Conservation (phyloP, 2,329 filamentous ascomycete genomes). For the Apiospora aurea region DNA sequence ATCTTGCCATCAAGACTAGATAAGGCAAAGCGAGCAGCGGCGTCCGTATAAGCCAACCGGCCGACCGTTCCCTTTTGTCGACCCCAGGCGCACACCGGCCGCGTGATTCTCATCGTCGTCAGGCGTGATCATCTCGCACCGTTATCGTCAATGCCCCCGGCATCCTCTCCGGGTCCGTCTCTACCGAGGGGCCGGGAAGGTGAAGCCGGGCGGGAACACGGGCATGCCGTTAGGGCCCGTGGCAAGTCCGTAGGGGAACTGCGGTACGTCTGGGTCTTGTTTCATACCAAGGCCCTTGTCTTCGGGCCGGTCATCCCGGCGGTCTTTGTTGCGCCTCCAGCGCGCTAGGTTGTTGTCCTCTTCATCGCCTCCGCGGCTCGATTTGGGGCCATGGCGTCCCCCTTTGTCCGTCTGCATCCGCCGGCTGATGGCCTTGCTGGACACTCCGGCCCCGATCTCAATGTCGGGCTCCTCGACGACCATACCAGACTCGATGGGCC, state of each 20-base stretch:
- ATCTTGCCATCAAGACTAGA: not conserved
- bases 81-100: not conserved
- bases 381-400: slow-evolving; percentile 70
- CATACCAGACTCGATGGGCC: slow-evolving; percentile 79
- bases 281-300: slow-evolving; percentile 34
- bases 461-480: slow-evolving; percentile 98
- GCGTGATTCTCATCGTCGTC: not conserved
- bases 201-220: slow-evolving; percentile 55
- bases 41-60: not conserved
- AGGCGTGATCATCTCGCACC: not conserved
- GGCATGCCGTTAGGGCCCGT: slow-evolving; percentile 58
- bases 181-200: slow-evolving; percentile 45
- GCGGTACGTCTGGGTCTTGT: slow-evolving; percentile 42
- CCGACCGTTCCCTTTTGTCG: not conserved
- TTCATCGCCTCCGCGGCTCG: slow-evolving; percentile 51
- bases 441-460: slow-evolving; percentile 96
- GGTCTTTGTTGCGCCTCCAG: slow-evolving; percentile 40
- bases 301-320: slow-evolving; percentile 33
- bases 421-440: slow-evolving; percentile 82
- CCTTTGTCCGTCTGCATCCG: slow-evolving; percentile 75
- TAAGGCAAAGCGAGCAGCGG: not conserved
- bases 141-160: not conserved
- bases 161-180: slow-evolving; percentile 16
- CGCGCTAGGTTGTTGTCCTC: slow-evolving; percentile 38
- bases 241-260: slow-evolving; percentile 52